Percentiles rank a stretch among this genome's conserved stretches.
These are phyloP conservation scores for Trapa bicornis DNA, from an alignment of 345 rosid species.

Conservation along the genomic window DNA sequence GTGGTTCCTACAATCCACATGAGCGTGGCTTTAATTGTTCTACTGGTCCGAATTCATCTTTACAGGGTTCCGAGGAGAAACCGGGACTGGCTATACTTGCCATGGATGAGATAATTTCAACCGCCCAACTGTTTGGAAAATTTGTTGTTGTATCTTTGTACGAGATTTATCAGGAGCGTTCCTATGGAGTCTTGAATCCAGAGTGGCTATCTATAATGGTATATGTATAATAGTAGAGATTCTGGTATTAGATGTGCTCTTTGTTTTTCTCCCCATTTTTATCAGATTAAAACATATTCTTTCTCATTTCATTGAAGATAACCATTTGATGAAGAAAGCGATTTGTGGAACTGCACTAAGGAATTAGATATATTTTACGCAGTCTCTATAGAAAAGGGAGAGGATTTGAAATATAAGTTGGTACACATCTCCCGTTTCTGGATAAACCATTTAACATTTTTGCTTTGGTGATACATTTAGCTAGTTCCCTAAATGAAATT, in stretches of 20 bases:
- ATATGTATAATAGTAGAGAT: constrained; percentile 4
- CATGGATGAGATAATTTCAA: constrained; percentile 30
- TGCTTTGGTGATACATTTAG: not conserved
- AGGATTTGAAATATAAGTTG: not conserved
- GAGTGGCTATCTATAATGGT: constrained; percentile 29
- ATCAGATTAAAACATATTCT: not conserved
- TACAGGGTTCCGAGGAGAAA: constrained; percentile 46
- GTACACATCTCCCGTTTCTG: not conserved
- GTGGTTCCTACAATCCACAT: not conserved
- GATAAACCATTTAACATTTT: not conserved
- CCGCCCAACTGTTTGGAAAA: constrained; percentile 26
- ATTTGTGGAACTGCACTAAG: constrained; percentile 29
- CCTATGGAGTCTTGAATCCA: constrained; percentile 38
- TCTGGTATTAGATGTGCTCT: not conserved
- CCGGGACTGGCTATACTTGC: constrained; percentile 39
- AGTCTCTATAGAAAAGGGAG: not conserved
- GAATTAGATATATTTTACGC: constrained; percentile 19
- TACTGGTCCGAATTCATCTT: not conserved
- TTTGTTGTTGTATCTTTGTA: constrained; percentile 31
- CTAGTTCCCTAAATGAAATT: not conserved
- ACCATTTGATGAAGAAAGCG: constrained; percentile 34
- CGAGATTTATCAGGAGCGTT: constrained; percentile 43
- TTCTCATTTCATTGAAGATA: constrained; percentile 32
- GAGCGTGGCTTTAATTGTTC: not conserved
- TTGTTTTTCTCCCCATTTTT: not conserved